Percentiles rank a stretch among this genome's conserved stretches.
Evolutionary conservation across 768 basidiomycete genomes (phyloP).

Genomic region (Agaricus subrufescens): DNA sequence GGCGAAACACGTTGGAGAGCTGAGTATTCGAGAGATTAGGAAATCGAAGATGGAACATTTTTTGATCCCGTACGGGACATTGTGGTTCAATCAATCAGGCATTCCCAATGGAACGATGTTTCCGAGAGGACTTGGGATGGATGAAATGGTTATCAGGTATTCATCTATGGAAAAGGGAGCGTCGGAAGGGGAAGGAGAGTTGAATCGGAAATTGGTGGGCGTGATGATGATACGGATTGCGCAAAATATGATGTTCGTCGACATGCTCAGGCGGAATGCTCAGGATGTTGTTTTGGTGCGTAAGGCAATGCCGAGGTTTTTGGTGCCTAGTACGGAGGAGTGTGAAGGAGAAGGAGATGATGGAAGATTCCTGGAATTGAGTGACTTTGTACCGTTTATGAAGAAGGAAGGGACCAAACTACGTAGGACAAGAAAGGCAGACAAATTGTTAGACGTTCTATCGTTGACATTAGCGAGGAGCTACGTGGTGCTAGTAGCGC

Average conservation of each 20-base stretch:
- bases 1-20: constrained; percentile 60
- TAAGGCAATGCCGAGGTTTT: constrained; percentile 58
- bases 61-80: constrained; percentile 62
- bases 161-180: constrained; percentile 58
- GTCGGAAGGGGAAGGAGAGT: constrained; percentile 23
- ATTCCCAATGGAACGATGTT: constrained; percentile 55
- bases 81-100: constrained; percentile 62
- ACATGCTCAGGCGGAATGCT: constrained; percentile 59
- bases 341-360: constrained; percentile 14
- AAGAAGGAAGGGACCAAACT: constrained; percentile 13
- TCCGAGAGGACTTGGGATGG: constrained; percentile 33
- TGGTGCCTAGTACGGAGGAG: constrained; percentile 44
- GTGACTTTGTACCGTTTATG: constrained; percentile 41
- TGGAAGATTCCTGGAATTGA: constrained; percentile 31
- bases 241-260: constrained; percentile 64
- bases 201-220: constrained; percentile 41
- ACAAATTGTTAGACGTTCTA: constrained; percentile 29
- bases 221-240: constrained; percentile 63
- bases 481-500: constrained; percentile 61
- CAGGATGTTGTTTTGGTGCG: constrained; percentile 67
- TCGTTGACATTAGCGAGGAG: constrained; percentile 66
- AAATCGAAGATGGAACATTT: constrained; percentile 68
- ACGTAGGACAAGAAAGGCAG: constrained; percentile 11
- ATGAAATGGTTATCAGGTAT: neutral
- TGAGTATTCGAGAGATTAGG: constrained; percentile 68